A percentile compares a stretch with the other conserved stretches of the same genome.
These are phyloP conservation scores for Malus hybrid DNA, from an alignment of 331 rosid genomes.

Conservation along the genomic window DNA sequence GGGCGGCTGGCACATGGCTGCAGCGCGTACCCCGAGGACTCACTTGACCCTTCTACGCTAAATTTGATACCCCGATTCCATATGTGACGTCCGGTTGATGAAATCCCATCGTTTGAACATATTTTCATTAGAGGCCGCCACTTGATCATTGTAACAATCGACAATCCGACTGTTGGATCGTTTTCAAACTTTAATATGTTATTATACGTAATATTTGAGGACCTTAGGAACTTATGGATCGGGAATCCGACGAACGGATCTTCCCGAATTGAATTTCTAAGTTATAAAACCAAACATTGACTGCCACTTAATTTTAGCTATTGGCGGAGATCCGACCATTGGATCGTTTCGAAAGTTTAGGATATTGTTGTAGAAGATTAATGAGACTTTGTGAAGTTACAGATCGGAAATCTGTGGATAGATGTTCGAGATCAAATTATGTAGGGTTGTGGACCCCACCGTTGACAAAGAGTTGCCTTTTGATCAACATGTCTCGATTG, in stretches of 20 bases:
- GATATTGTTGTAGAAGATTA: too few relatives aligned
- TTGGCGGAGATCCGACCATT: too few relatives aligned
- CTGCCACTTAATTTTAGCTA: not conserved
- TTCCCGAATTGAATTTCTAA: not conserved
- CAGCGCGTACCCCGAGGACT: rapidly evolving
- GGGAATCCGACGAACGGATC: rapidly evolving
- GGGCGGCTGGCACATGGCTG: rapidly evolving
- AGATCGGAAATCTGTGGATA: too few relatives aligned
- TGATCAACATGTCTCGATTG: too few relatives aligned
- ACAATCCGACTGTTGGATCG: too few relatives aligned
- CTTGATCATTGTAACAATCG: too few relatives aligned
- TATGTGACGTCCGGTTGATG: not conserved
- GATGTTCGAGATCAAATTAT: too few relatives aligned
- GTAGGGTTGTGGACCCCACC: too few relatives aligned
- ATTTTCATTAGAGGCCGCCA: too few relatives aligned
- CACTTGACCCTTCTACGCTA: not conserved
- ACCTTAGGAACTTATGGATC: not conserved
- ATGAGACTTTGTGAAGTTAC: not conserved
- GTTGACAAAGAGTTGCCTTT: not conserved
- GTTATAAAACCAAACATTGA: not conserved
- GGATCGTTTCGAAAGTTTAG: too few relatives aligned
- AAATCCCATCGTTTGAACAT: not conserved
- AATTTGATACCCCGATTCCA: not conserved
- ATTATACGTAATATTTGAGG: not conserved
- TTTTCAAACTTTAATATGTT: too few relatives aligned